These are phyloP conservation scores for Escallonia herrerae DNA, from an alignment of 129 eudicot genomes.

Conservation along the genomic window DNA sequence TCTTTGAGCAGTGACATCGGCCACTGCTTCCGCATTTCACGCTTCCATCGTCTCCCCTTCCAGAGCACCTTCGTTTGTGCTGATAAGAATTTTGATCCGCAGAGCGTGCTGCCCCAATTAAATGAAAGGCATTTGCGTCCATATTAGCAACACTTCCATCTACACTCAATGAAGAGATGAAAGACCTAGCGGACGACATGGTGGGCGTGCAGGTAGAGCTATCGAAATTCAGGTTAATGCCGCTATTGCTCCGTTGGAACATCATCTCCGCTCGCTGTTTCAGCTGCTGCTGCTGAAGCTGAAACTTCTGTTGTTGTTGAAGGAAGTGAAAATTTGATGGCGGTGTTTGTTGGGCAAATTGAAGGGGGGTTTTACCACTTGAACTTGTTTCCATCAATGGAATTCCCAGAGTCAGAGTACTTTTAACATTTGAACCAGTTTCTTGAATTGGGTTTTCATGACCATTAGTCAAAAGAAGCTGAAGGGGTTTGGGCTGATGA, in stretches of 20 bases:
- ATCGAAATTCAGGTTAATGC: slow-evolving; percentile 76
- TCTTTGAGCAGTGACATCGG: slow-evolving; percentile 93
- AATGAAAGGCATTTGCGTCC: slow-evolving; percentile 65
- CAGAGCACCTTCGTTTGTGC: slow-evolving; percentile 66
- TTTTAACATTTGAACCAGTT: slow-evolving; percentile 49
- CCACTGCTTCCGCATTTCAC: slow-evolving; percentile 76
- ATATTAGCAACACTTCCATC: slow-evolving; percentile 93
- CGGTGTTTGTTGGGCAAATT: slow-evolving; percentile 30
- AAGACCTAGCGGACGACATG: slow-evolving; percentile 75
- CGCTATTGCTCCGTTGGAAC: slow-evolving; percentile 73
- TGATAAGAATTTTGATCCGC: slow-evolving; percentile 61
- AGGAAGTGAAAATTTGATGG: slow-evolving; percentile 33
- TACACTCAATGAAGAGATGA: slow-evolving; percentile 82
- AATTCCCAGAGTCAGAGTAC: slow-evolving; percentile 46
- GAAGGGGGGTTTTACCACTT: slow-evolving; percentile 39
- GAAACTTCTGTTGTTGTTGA: slow-evolving; percentile 39
- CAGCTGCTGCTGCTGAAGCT: slow-evolving; percentile 46
- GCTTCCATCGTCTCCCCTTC: slow-evolving; percentile 78
- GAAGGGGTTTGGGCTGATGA: slow-evolving; percentile 49
- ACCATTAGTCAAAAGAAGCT: slow-evolving; percentile 34
- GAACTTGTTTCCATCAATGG: slow-evolving; percentile 37
- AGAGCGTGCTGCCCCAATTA: slow-evolving; percentile 59
- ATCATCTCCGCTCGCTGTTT: slow-evolving; percentile 70
- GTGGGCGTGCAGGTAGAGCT: slow-evolving; percentile 65
- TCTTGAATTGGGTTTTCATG: slow-evolving; percentile 45